A percentile compares a stretch with the other conserved stretches of the same genome.
Evolutionary conservation across 129 eudicot genomes (phyloP).

Genomic region (Arctium lappa): DNA sequence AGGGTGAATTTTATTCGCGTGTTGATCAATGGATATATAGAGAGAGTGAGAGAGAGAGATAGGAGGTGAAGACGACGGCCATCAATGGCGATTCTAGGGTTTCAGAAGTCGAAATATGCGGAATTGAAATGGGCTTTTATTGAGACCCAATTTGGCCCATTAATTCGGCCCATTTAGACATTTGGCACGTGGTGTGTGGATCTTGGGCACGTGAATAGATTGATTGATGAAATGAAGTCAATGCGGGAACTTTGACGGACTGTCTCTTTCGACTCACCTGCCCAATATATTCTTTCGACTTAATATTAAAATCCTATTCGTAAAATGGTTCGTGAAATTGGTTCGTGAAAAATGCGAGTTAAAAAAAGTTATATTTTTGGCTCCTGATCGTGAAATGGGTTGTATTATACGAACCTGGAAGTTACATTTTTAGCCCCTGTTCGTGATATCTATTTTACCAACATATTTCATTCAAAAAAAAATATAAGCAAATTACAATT

Average conservation of each 20-base stretch:
- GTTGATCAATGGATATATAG: not conserved
- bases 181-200: not conserved
- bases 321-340: too few relatives aligned
- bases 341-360: too few relatives aligned
- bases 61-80: not conserved
- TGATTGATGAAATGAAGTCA: constrained; percentile 15
- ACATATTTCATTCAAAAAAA: too few relatives aligned
- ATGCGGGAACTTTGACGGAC: constrained; percentile 29
- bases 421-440: too few relatives aligned
- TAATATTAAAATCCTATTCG: not conserved
- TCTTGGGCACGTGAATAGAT: constrained; percentile 26
- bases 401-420: too few relatives aligned
- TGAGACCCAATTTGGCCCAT: not conserved
- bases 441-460: too few relatives aligned
- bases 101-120: not conserved
- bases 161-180: not conserved
- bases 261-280: constrained; percentile 33
- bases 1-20: not conserved
- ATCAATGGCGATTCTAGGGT: not conserved
- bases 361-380: too few relatives aligned
- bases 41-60: not conserved
- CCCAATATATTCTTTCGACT: constrained; percentile 24
- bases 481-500: too few relatives aligned
- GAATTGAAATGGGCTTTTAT: not conserved
- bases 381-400: too few relatives aligned